phyloP scores from a whole-genome alignment of 2,329 filamentous ascomycete species.

The Hypomyces rosellus region DNA sequence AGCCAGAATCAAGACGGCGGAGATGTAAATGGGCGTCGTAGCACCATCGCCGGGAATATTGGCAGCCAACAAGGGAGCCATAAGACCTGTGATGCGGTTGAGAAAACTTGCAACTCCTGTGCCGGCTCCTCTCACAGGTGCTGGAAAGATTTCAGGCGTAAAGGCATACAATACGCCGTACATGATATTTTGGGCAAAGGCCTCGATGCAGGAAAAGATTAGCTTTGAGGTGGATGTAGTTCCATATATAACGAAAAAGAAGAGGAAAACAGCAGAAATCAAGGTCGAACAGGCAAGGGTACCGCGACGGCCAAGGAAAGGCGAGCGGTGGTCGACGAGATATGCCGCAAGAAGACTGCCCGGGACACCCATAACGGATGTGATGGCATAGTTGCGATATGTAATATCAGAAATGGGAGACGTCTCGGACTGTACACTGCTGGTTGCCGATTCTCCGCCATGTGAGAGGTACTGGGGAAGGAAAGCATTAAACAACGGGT shows the following conservation, averaged over 20 bases:
- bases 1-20: constrained; percentile 49
- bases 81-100: constrained; percentile 60
- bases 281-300: constrained; percentile 64
- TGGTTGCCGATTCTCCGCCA: constrained; percentile 18
- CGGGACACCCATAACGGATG: constrained; percentile 68
- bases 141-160: constrained; percentile 71
- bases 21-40: constrained; percentile 51
- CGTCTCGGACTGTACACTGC: constrained; percentile 24
- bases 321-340: constrained; percentile 59
- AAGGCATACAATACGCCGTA: constrained; percentile 73
- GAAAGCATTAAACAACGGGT: constrained; percentile 84
- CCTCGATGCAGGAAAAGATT: constrained; percentile 59
- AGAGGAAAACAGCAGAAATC: constrained; percentile 62
- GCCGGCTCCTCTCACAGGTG: constrained; percentile 64
- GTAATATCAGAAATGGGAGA: constrained; percentile 40
- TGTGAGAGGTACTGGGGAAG: constrained; percentile 76
- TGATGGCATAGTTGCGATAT: constrained; percentile 80
- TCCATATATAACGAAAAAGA: constrained; percentile 58
- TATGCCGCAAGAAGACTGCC: constrained; percentile 69
- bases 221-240: constrained; percentile 53
- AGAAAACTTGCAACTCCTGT: constrained; percentile 67
- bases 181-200: constrained; percentile 71
- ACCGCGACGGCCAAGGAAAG: constrained; percentile 61
- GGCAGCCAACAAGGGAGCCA: constrained; percentile 63
- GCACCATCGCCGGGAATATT: constrained; percentile 52